A percentile compares a stretch with the other conserved stretches of the same genome.
phyloP scores from a whole-genome alignment of 441 rosid genomes.

The Metrosideros polymorpha region DNA sequence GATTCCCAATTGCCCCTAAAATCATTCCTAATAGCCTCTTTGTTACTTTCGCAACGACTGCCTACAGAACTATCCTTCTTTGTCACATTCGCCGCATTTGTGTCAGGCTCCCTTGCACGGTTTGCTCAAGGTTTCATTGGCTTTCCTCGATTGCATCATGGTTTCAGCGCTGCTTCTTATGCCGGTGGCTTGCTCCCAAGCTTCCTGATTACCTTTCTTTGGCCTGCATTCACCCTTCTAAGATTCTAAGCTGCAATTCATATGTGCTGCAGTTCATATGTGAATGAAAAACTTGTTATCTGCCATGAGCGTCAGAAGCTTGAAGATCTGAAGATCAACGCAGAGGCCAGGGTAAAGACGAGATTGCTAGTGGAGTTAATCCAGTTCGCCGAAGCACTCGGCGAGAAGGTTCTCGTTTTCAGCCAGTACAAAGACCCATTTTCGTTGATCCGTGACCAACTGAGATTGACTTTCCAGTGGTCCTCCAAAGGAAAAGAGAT shows the following conservation, averaged over 20 bases:
- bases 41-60: neutral
- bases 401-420: slow-evolving; percentile 65
- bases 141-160: neutral
- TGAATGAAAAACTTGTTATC: neutral
- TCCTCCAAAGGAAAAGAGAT: slow-evolving; percentile 23
- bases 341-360: slow-evolving; percentile 42
- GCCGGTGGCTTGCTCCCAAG: neutral
- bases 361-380: slow-evolving; percentile 45
- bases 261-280: neutral
- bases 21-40: neutral
- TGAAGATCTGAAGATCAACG: slow-evolving; percentile 12
- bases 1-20: neutral
- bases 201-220: neutral
- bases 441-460: slow-evolving; percentile 29
- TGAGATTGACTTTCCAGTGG: slow-evolving; percentile 29
- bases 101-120: neutral
- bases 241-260: slow-evolving; percentile 11
- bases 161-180: neutral
- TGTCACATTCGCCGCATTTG: neutral
- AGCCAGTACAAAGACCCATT: slow-evolving; percentile 44
- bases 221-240: slow-evolving; percentile 12
- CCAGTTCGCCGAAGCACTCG: slow-evolving; percentile 15
- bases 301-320: slow-evolving; percentile 7
- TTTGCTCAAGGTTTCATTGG: neutral
- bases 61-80: neutral